phyloP scores from a whole-genome alignment of 257 asterid genomes.

The Eucommia ulmoides region DNA sequence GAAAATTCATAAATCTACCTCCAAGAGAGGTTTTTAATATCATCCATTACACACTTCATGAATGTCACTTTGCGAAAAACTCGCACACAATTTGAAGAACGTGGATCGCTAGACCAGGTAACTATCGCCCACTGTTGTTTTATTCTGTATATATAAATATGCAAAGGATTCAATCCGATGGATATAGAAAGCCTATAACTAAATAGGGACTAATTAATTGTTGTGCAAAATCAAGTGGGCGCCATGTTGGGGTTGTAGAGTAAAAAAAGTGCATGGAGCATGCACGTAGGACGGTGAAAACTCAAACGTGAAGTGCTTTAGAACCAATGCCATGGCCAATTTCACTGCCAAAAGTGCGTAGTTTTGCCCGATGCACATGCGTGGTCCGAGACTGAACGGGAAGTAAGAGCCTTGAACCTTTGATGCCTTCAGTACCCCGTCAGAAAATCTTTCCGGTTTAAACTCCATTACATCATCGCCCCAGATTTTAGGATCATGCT shows the following conservation, averaged over 20 bases:
- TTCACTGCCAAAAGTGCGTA: slow-evolving; percentile 38
- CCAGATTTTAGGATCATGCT: slow-evolving; percentile 43
- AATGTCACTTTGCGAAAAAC: too few species aligned
- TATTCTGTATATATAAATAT: too few species aligned
- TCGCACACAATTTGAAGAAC: too few species aligned
- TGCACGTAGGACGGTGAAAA: slow-evolving; percentile 39
- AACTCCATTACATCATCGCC: slow-evolving; percentile 42
- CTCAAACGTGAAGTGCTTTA: slow-evolving; percentile 29
- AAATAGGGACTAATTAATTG: too few species aligned
- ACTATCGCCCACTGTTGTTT: too few species aligned
- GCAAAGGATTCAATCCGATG: too few species aligned
- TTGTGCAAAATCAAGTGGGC: too few species aligned
- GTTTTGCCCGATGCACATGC: slow-evolving; percentile 42
- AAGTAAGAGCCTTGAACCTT: slow-evolving; percentile 34
- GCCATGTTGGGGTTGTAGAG: slow-evolving; percentile 53
- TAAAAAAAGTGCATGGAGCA: slow-evolving; percentile 37
- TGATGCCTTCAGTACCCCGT: slow-evolving; percentile 33
- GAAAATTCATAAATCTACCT: too few species aligned
- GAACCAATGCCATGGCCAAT: slow-evolving; percentile 28
- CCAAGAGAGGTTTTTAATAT: too few species aligned
- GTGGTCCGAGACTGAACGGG: slow-evolving; percentile 53
- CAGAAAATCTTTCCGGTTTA: slow-evolving; percentile 37
- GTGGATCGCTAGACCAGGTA: too few species aligned
- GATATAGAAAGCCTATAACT: too few species aligned
- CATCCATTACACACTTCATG: too few species aligned